Conservation (phyloP, 768 basidiomycete species). For the Lanmaoa rubissima region DNA sequence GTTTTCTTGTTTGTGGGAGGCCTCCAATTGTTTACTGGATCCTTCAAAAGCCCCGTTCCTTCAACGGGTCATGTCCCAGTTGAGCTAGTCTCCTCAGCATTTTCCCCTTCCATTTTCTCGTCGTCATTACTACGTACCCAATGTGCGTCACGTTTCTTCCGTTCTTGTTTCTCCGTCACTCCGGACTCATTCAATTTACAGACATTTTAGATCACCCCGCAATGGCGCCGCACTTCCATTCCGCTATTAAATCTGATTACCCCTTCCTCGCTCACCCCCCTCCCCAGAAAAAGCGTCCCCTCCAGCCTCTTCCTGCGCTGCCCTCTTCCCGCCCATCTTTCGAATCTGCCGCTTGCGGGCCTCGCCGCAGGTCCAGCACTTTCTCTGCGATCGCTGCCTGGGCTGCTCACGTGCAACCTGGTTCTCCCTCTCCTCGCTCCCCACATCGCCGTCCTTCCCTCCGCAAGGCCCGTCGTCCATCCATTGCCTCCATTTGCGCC, state of each 20-base stretch:
- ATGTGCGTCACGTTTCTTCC: conserved; percentile 1
- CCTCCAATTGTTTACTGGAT: conserved; percentile 21
- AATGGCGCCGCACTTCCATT: conserved; percentile 7
- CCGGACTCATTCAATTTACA: conserved; percentile 4
- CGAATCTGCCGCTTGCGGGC: conserved; percentile 2
- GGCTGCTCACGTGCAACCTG: conserved; percentile 67
- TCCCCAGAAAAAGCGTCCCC: conserved; percentile 36
- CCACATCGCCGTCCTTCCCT: conserved; percentile 38
- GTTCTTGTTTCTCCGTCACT: neutral
- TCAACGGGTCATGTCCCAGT: neutral
- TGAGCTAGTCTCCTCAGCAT: conserved; percentile 22
- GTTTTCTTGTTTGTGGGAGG: conserved; percentile 21
- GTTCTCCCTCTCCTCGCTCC: conserved; percentile 55
- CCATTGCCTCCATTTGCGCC: conserved; percentile 38
- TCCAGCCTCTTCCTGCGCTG: conserved; percentile 29
- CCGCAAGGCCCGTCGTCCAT: conserved; percentile 29
- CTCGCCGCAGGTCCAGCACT: conserved; percentile 41
- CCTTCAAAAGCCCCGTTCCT: conserved; percentile 14
- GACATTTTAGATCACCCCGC: conserved; percentile 10
- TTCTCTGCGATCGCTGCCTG: conserved; percentile 55
- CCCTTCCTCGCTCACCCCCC: conserved; percentile 45
- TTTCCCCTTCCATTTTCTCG: neutral
- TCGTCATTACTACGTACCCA: neutral
- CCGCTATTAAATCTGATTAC: conserved; percentile 28
- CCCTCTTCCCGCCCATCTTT: neutral